Evolutionary conservation across 495 filamentous ascomycete species (phyloP).

Genomic region (Aspergillus avenaceus): DNA sequence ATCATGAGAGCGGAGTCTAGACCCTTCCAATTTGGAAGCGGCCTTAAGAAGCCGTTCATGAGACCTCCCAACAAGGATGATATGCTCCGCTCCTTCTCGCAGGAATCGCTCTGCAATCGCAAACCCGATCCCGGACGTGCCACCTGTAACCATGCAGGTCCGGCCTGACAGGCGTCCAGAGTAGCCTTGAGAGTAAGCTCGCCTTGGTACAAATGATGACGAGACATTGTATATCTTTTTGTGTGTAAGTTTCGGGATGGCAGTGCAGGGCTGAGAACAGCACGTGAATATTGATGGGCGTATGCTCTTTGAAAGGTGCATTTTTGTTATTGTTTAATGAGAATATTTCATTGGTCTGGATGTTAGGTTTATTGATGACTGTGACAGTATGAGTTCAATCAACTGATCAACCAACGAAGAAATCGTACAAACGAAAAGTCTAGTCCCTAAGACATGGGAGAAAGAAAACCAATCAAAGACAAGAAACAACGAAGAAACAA

Average conservation of each 20-base stretch:
- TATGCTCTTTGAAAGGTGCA: too few relatives aligned
- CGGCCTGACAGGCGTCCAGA: slow-evolving; percentile 34
- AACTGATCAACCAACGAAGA: too few relatives aligned
- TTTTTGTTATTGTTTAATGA: too few relatives aligned
- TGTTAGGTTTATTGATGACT: not conserved
- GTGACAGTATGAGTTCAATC: too few relatives aligned
- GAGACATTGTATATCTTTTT: not conserved
- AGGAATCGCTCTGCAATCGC: slow-evolving; percentile 67
- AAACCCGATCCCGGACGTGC: slow-evolving; percentile 60
- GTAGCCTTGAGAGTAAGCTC: slow-evolving; percentile 1
- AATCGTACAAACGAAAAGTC: too few relatives aligned
- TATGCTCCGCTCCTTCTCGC: slow-evolving; percentile 50
- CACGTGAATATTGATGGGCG: too few relatives aligned
- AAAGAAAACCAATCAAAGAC: too few relatives aligned
- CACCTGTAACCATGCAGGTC: slow-evolving; percentile 58
- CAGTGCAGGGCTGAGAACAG: too few relatives aligned
- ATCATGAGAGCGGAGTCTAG: not conserved
- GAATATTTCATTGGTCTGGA: too few relatives aligned
- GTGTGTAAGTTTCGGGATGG: too few relatives aligned
- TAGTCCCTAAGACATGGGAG: too few relatives aligned
- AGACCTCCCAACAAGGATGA: slow-evolving; percentile 51
- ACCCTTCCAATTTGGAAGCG: slow-evolving; percentile 15
- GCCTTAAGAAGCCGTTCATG: slow-evolving; percentile 36
- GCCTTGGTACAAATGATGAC: not conserved
- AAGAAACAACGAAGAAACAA: not conserved